Evolutionary conservation across 1,284 basidiomycete species (phyloP), one percentile per base, ranked within the genome.

Genomic region (Apiotrichum gracile): DNA sequence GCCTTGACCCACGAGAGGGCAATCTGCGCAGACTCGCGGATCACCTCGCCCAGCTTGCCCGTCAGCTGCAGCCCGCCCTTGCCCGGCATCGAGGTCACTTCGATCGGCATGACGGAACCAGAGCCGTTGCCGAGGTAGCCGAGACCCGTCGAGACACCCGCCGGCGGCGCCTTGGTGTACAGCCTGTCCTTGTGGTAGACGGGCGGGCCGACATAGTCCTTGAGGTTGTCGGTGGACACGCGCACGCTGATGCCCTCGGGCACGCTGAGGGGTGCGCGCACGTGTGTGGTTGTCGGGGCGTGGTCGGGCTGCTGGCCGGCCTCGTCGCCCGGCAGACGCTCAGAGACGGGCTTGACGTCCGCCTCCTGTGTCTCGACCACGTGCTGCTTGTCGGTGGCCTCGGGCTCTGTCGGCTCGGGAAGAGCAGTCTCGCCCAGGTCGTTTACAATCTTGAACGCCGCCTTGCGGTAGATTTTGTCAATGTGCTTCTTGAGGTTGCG

Each of bases 381-480:
- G 22, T 53, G 35, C 17, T 38, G 49, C 14, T 52, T 45, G 37
- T 55, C 50, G n/a, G 54, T 21, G 13, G 49, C 43, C 3, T 31
- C 27, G 59, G 53, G 12, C 37, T 26, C 35, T 8, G 62, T 47
- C 4, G 70, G 70, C 64, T 97, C 93, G 0, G 91, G 88, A 66
- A 97, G 83, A 0, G 82, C 83, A 2, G 86, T 83, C 70, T 97
- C 94, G 35, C 93, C 93, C 17, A 97, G 82, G 60, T 97, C 89
- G 63, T 86, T 82, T 5, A 98, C 91, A 57, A 98, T 85, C 72
- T 88, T 90, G 62, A 96, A 81, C 0, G 94, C 93, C 6, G 94
- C 90, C 75, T 99, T 99, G 61, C 96, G 85, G 76, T 94, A 98
- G 54, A 98, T 93, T 91, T 94, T 96, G 70, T 96, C 91, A 54